Conservation (phyloP, 495 filamentous ascomycete genomes). For the Hypomontagnella monticulosa region DNA sequence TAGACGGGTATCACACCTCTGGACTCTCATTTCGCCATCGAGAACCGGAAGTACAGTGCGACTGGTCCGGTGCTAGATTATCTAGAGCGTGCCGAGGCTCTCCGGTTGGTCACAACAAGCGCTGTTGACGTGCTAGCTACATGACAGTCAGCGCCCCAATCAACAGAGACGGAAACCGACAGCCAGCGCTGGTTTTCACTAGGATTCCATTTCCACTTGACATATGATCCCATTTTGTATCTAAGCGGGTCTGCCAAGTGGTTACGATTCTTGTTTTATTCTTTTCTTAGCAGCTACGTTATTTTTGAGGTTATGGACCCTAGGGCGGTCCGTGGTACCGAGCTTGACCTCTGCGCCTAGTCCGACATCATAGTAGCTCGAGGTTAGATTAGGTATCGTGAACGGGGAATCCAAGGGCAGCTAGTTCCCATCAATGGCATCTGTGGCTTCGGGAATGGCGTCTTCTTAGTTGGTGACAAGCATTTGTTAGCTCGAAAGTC, state of each 20-base stretch:
- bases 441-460: constrained; percentile 10
- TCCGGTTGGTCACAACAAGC: too few species aligned
- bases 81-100: too few species aligned
- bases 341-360: constrained; percentile 1
- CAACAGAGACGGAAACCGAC: constrained; percentile 4
- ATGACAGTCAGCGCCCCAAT: constrained; percentile 2
- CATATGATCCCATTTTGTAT: constrained; percentile 4
- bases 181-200: constrained; percentile 3
- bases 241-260: constrained; percentile 24
- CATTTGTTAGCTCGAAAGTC: constrained; percentile 14
- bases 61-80: too few species aligned
- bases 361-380: background rate
- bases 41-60: too few species aligned
- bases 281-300: background rate
- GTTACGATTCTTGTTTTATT: constrained; percentile 17
- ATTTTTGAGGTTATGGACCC: background rate
- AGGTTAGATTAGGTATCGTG: too few species aligned
- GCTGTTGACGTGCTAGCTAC: too few species aligned
- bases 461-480: constrained; percentile 16
- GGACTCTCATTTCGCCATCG: too few species aligned
- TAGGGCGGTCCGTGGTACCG: constrained; percentile 14
- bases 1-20: too few species aligned
- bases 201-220: background rate
- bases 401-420: background rate
- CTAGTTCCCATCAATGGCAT: background rate